Base-by-base conservation (phyloP, 495 filamentous ascomycete genomes). In the Lophiostoma macrostomum region DNA sequence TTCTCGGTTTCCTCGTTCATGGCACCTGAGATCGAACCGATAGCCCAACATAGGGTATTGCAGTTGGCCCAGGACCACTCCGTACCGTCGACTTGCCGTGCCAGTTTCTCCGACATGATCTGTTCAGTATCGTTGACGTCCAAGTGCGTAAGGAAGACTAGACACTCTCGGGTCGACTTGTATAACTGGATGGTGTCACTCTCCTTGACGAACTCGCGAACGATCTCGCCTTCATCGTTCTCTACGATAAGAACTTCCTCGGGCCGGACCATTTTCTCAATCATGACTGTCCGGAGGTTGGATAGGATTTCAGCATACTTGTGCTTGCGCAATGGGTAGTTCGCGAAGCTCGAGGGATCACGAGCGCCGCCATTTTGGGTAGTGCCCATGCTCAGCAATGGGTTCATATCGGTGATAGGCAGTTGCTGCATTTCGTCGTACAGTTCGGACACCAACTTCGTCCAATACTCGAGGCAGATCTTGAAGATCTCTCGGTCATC, bases 1-100 rank as follows among this genome's bases (percentile, higher is more conserved):
- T 98, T 98, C 67, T 98, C 93, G 0, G 93, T 98, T 65, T 98
- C 93, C 65, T 98, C 93, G 64, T 96, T 97, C 93, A 98, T 98
- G 27, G 93, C 94, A 14, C 95, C 83, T 8, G 94, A 97, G 45
- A 98, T 97, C 0, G 93, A 98, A 16, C 93, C 93, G 67, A 98
- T 98, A 20, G 93, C 93, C 93, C 93, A 99, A 73, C 93, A 99
- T 11, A 99, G 81, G 2, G 93, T 96, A 69, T 99, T 99, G 80
- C 93, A 99, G 71, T 97, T 97, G 49, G 86, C 86, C 93, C 93
- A 99, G 11, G 94, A 97, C 93, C 93, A 99, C 70, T 99, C 93
- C 12, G 78, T 76, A 12, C 89, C 90, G 68, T 97, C 90, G 18
- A 99, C 93, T 71, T 97, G 93, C 47, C 88, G 84, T 11, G 88